Evolutionary conservation across 208 protist genomes (phyloP), one percentile per base, ranked within the genome.

Genomic region (Vickermania spadyakhi): DNA sequence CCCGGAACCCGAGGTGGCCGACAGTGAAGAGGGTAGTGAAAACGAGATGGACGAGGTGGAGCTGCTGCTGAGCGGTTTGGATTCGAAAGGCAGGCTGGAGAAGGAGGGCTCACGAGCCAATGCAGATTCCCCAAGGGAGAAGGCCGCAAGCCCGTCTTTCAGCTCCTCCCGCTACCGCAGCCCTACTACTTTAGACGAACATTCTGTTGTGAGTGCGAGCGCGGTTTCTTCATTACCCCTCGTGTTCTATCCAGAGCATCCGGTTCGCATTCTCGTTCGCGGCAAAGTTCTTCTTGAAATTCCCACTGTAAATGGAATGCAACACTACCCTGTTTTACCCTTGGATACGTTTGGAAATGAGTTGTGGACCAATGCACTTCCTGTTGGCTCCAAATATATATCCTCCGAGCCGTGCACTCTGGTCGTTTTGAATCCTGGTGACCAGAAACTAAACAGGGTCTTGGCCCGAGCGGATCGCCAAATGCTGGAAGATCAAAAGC

Each of bases 301-400:
- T 2, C 68, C 56, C 18, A 72, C 65, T 14, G 50, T 63, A 28
- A 55, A 29, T 3, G 68, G 70, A 30, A 70, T 64, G 45, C 49
- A 79, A 31, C 59, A 79, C 29, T 79, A 69, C 50, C 67, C 70
- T 23, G 68, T 93, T 13, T 73, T 77, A 25, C 71, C 70, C 0
- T 70, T 72, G 13, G 86, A 93, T 51, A 51, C 72, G 1, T 75
- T 93, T 66, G 79, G 72, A 0, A 64, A 83, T 51, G 68, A 66
- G 7, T 29, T 84, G 14, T 72, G 75, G 18, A 68, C 70, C 64
- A 58, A 1, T 2, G 75, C 73, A 3, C 71, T 93, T 25, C 86
- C 86, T 0, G 28, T 59, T 3, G 77, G 58, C n/a, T 59, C 86
- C 2, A 68, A 64, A 28, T 93, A 88, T 61, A 56, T 89, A 18